These are phyloP conservation scores for Cladosporium sp. DNA, from an alignment of 2,329 filamentous ascomycete species.

Conservation along the genomic window DNA sequence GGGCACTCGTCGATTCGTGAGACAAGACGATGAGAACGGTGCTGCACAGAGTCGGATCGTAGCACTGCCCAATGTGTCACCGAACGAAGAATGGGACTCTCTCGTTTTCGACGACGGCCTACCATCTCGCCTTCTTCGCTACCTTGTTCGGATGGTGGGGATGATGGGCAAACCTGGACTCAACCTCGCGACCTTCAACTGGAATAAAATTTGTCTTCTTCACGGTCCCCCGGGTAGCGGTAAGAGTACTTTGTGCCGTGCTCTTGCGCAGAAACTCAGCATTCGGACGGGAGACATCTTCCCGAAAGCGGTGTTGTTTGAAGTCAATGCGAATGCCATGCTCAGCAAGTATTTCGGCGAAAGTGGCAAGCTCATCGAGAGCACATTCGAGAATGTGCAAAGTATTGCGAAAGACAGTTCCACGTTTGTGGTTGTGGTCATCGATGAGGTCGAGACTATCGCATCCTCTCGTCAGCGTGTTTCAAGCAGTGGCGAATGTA, in stretches of 20 bases:
- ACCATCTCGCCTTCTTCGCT: slow-evolving; percentile 37
- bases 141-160: slow-evolving; percentile 34
- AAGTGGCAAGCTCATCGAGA: slow-evolving; percentile 39
- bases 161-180: slow-evolving; percentile 33
- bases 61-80: slow-evolving; percentile 34
- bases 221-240: slow-evolving; percentile 42
- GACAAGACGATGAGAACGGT: slow-evolving; percentile 24
- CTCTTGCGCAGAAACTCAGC: slow-evolving; percentile 47
- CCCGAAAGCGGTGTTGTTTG: slow-evolving; percentile 34
- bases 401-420: slow-evolving; percentile 35
- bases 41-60: slow-evolving; percentile 31
- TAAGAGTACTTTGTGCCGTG: slow-evolving; percentile 42
- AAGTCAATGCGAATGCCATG: slow-evolving; percentile 43
- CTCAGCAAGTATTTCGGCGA: slow-evolving; percentile 48
- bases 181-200: slow-evolving; percentile 37
- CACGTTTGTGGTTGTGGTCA: slow-evolving; percentile 42
- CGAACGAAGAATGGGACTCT: slow-evolving; percentile 43
- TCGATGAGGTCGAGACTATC: slow-evolving; percentile 49
- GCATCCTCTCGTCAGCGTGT: slow-evolving; percentile 41
- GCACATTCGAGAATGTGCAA: slow-evolving; percentile 39
- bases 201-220: slow-evolving; percentile 42
- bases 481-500: slow-evolving; percentile 38
- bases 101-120: slow-evolving; percentile 42
- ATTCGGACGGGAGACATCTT: slow-evolving; percentile 40
- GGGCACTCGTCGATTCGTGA: slow-evolving; percentile 21